Evolutionary conservation across 192 early-diverging fungal species (phyloP).

Genomic region (Entophlyctis luteolus): DNA sequence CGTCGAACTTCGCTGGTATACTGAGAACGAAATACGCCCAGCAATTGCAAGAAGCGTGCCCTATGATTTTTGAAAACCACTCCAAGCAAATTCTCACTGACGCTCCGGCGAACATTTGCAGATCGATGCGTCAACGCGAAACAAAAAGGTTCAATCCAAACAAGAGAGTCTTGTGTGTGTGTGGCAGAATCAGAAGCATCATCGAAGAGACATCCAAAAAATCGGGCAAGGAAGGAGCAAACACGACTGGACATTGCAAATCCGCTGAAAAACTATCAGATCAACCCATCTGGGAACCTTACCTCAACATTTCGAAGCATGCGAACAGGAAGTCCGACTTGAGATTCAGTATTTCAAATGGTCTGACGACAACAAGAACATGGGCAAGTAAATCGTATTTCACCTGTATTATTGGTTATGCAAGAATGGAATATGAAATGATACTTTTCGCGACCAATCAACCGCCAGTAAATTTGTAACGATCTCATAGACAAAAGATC

Average conservation of each 20-base stretch:
- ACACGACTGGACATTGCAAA: conserved; percentile 10
- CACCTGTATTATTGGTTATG: neutral
- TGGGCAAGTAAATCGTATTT: conserved; percentile 77
- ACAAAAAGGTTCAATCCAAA: conserved; percentile 59
- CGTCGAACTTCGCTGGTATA: too few relatives aligned
- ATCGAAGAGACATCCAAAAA: conserved; percentile 13
- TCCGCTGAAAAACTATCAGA: neutral
- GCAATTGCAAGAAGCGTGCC: conserved; percentile 8
- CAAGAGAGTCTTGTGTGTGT: conserved; percentile 39
- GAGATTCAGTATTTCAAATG: conserved; percentile 49
- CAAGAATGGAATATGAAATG: neutral
- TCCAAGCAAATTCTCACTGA: conserved; percentile 52
- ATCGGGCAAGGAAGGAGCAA: conserved; percentile 3
- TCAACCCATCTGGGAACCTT: neutral
- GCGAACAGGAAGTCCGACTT: conserved; percentile 61
- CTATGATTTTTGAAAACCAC: conserved; percentile 50
- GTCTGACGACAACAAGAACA: conserved; percentile 49
- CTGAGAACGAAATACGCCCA: neutral
- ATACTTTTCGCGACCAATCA: conserved; percentile 73
- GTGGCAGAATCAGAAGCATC: conserved; percentile 18
- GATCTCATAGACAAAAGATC: conserved; percentile 54
- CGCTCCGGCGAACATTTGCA: conserved; percentile 52
- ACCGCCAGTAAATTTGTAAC: conserved; percentile 66
- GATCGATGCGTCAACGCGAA: conserved; percentile 34
- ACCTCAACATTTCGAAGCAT: conserved; percentile 58